A percentile compares a stretch with the other conserved stretches of the same genome.
phyloP scores from a whole-genome alignment of 2,329 filamentous ascomycete genomes.

The Penicillium sp. region DNA sequence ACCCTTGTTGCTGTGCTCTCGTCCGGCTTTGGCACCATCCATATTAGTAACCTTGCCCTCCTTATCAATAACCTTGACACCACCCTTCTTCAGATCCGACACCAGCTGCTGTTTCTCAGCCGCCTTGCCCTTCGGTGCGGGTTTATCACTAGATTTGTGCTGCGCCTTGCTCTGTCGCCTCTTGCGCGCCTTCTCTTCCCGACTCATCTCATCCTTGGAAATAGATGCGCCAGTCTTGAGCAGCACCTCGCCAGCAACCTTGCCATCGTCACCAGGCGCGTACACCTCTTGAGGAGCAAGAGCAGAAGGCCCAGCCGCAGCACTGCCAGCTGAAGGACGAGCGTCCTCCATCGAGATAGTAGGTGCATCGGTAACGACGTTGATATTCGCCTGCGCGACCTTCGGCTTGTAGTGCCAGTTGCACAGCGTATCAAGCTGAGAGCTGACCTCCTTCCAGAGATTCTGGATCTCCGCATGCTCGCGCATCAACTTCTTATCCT shows the following conservation, averaged over 20 bases:
- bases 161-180: slow-evolving; percentile 82
- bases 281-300: slow-evolving; percentile 96
- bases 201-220: slow-evolving; percentile 81
- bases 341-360: slow-evolving; percentile 94
- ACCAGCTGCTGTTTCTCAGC: slow-evolving; percentile 60
- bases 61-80: slow-evolving; percentile 88
- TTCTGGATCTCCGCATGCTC: slow-evolving; percentile 82
- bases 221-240: slow-evolving; percentile 77
- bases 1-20: slow-evolving; percentile 28
- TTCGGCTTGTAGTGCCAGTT: slow-evolving; percentile 97
- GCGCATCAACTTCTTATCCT: slow-evolving; percentile 78
- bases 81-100: slow-evolving; percentile 76
- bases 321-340: slow-evolving; percentile 78
- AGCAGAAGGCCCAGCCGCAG: slow-evolving; percentile 63
- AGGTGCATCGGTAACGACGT: slow-evolving; percentile 87
- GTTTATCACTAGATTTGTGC: slow-evolving; percentile 63
- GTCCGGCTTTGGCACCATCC: slow-evolving; percentile 73
- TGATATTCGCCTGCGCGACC: slow-evolving; percentile 77
- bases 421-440: slow-evolving; percentile 83
- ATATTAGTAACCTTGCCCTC: slow-evolving; percentile 85
- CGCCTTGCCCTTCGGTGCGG: slow-evolving; percentile 51
- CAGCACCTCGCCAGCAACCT: slow-evolving; percentile 71
- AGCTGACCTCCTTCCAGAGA: slow-evolving; percentile 80
- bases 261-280: slow-evolving; percentile 70
- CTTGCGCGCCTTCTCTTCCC: slow-evolving; percentile 79